Evolutionary conservation across 768 basidiomycete genomes (phyloP).

Genomic region (Rhizopogon salebrosus): DNA sequence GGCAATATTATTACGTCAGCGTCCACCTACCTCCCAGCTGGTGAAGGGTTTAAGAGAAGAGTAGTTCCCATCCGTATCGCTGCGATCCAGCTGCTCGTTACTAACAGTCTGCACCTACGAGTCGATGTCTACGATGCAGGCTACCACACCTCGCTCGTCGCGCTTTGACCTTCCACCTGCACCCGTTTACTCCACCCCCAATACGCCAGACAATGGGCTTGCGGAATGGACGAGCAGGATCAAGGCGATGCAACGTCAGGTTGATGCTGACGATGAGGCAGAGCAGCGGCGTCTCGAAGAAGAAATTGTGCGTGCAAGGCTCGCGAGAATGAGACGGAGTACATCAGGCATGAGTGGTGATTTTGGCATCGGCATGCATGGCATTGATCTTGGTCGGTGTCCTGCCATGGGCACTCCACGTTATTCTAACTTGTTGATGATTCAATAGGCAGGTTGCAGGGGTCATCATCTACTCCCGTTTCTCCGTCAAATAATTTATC

Average conservation of each 20-base stretch:
- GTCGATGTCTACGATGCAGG: slow-evolving; percentile 20
- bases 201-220: slow-evolving; percentile 53
- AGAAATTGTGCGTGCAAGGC: slow-evolving; percentile 44
- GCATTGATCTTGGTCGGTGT: slow-evolving; percentile 27
- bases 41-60: background rate
- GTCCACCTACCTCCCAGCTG: background rate
- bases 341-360: slow-evolving; percentile 29
- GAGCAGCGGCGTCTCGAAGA: slow-evolving; percentile 65
- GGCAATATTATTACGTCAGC: background rate
- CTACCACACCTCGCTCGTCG: slow-evolving; percentile 22
- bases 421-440: background rate
- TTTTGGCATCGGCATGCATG: slow-evolving; percentile 34
- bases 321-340: slow-evolving; percentile 39
- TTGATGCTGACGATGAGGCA: slow-evolving; percentile 75
- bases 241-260: slow-evolving; percentile 73
- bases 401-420: background rate
- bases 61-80: background rate
- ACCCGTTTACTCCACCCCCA: slow-evolving; percentile 12
- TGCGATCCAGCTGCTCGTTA: background rate
- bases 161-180: slow-evolving; percentile 36
- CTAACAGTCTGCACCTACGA: background rate
- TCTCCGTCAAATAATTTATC: slow-evolving; percentile 10
- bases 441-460: slow-evolving; percentile 19
- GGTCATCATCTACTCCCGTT: slow-evolving; percentile 3
- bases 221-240: slow-evolving; percentile 81